Base-by-base conservation (phyloP, 495 filamentous ascomycete genomes). In the Chaetomium tenue region DNA sequence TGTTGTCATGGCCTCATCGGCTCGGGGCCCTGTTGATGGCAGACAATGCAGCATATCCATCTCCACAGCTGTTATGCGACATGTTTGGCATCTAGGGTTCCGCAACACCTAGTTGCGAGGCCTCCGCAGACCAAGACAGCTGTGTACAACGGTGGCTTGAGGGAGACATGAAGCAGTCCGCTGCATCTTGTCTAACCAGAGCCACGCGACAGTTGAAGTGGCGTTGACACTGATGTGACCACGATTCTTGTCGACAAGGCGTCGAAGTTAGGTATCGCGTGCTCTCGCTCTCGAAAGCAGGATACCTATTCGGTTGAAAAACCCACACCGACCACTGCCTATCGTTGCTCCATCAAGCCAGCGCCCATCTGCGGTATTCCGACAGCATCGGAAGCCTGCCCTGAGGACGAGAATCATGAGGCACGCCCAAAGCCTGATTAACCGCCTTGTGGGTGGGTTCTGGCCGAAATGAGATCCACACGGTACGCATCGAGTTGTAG, bases 391-490 rank as follows among this genome's bases (percentile, higher is more conserved):
- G 61, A 56, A 62, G 47, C 13, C 7, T 2, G 25, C 25, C 39
- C 40, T 26, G 39, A n/a, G 2, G 40, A 61, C 60, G 40, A 33
- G 15, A 37, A 40, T 37, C 39, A 33, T 30, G 60, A 26, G 26
- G 30, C 28, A 37, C 23, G 61, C 54, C 1, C 53, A 47, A 52
- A 55, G 37, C 53, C 46, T 23, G 30, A 40, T 58, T 56, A 46
- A 26, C 50, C 25, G 23, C 53, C 52, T 56, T 58, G 54, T 50
- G 28, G 63, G 50, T 69, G 51, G 63, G 33, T 57, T 46, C 44
- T 58, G 64, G 60, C 62, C 65, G 61, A 72, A 69, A 67, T 70
- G 66, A 68, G 64, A 70, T 69, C 60, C 60, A 50, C 50, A 54
- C 22, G 8, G 23, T 44, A 42, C 50, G 9, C 54, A 25, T 56